Percentiles rank a stretch among this genome's conserved stretches.
These are phyloP conservation scores for Dinochytrium kinnereticum DNA, from an alignment of 371 early-diverging fungal genomes.

Conservation along the genomic window DNA sequence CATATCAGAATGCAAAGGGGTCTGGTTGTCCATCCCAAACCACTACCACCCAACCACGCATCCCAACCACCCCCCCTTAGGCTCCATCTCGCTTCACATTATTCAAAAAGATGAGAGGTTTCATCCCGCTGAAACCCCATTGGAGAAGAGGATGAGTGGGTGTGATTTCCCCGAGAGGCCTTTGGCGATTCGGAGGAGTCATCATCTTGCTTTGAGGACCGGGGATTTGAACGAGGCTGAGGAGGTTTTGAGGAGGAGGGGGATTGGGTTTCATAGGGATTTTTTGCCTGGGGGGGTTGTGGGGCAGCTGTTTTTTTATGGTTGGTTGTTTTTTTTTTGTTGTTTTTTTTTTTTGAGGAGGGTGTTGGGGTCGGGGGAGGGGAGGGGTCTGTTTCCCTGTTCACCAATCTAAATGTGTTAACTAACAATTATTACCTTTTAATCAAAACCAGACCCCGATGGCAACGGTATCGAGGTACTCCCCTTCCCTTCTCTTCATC, in stretches of 20 bases:
- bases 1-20: not conserved
- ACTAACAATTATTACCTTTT: not conserved
- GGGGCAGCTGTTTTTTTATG: slow-evolving; percentile 1
- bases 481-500: no score
- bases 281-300: not conserved
- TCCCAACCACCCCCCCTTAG: not conserved
- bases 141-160: not conserved
- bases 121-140: not conserved
- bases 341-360: not conserved
- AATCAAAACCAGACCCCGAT: slow-evolving; percentile 1
- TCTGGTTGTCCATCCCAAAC: not conserved
- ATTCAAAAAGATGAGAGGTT: not conserved
- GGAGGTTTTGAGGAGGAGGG: slow-evolving; percentile 1
- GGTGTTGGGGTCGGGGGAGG: no score
- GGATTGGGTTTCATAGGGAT: not conserved
- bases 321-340: not conserved
- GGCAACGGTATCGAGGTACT: not conserved
- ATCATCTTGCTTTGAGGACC: slow-evolving; percentile 1
- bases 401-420: no score
- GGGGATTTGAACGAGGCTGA: not conserved
- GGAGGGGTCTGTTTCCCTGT: no score
- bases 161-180: not conserved
- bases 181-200: not conserved
- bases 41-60: not conserved
- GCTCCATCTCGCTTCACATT: not conserved